Percentiles rank a stretch among this genome's conserved stretches.
These are phyloP conservation scores for Fusarium sp. DNA, from an alignment of 2,329 filamentous ascomycete species.

Conservation along the genomic window DNA sequence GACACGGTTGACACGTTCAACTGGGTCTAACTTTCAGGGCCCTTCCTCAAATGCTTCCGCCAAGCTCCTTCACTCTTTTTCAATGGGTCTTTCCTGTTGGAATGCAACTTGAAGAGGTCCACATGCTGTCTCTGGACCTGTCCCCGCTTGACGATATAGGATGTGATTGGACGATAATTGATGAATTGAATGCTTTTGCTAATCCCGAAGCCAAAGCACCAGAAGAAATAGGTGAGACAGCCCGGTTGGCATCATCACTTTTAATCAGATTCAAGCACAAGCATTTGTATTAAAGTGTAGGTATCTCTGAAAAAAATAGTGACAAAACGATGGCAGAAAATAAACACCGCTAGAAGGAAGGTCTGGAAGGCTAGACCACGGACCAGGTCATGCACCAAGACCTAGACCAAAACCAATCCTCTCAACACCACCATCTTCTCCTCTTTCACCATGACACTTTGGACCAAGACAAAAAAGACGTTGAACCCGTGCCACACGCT, in stretches of 20 bases:
- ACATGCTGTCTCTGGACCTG: constrained; percentile 14
- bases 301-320: neutral
- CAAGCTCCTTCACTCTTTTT: constrained; percentile 16
- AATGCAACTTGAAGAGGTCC: constrained; percentile 24
- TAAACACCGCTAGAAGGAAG: neutral
- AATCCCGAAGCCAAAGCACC: constrained; percentile 6
- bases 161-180: constrained; percentile 27
- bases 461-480: constrained; percentile 24
- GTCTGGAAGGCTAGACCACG: constrained; percentile 20
- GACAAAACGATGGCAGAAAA: neutral
- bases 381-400: constrained; percentile 9
- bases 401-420: constrained; percentile 6
- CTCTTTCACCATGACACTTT: neutral
- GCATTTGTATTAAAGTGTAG: neutral
- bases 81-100: constrained; percentile 22
- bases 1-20: constrained; percentile 32
- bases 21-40: constrained; percentile 30
- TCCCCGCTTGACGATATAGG: constrained; percentile 6
- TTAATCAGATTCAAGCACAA: neutral
- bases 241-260: neutral
- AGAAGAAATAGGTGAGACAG: neutral
- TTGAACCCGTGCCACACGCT: constrained; percentile 32
- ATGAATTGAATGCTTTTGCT: constrained; percentile 21
- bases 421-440: constrained; percentile 2
- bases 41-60: neutral